Conservation (phyloP, 2,329 filamentous ascomycete genomes). For the Capronia americana region DNA sequence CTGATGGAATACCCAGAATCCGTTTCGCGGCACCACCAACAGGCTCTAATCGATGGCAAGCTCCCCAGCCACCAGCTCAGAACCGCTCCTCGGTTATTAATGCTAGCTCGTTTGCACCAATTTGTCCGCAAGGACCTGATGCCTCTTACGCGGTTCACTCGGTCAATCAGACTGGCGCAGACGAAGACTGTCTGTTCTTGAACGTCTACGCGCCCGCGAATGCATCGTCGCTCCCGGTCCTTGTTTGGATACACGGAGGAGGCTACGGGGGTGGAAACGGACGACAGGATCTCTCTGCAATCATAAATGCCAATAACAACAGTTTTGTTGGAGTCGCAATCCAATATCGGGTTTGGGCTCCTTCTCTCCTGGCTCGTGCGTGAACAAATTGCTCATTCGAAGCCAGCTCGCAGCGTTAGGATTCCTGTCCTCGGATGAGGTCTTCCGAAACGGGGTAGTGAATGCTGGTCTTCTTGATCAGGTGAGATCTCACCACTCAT, state of each 20-base stretch:
- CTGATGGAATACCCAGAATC: conserved; percentile 41
- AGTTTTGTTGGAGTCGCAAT: conserved; percentile 57
- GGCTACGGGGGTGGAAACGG: conserved; percentile 45
- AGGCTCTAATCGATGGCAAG: conserved; percentile 45
- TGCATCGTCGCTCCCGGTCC: conserved; percentile 43
- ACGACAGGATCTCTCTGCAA: conserved; percentile 46
- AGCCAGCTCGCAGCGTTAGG: conserved; percentile 53
- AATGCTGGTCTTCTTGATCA: conserved; percentile 72
- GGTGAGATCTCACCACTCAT: conserved; percentile 14
- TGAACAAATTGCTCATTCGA: conserved; percentile 6
- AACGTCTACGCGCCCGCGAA: conserved; percentile 51
- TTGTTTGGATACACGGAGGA: conserved; percentile 50
- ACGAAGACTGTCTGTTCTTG: conserved; percentile 52
- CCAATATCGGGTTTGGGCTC: conserved; percentile 55
- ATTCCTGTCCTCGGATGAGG: conserved; percentile 59
- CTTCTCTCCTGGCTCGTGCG: conserved; percentile 1
- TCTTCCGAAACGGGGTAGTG: conserved; percentile 62
- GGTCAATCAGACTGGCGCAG: conserved; percentile 35
- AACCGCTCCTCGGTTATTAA: conserved; percentile 40
- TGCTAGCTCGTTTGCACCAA: conserved; percentile 42
- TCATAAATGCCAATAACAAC: conserved; percentile 58
- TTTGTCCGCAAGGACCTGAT: conserved; percentile 46
- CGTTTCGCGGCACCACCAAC: conserved; percentile 48
- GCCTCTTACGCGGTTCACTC: conserved; percentile 26
- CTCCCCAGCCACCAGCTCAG: conserved; percentile 41